phyloP scores from a whole-genome alignment of 2,329 filamentous ascomycete genomes.

The Penicillium occitanis region DNA sequence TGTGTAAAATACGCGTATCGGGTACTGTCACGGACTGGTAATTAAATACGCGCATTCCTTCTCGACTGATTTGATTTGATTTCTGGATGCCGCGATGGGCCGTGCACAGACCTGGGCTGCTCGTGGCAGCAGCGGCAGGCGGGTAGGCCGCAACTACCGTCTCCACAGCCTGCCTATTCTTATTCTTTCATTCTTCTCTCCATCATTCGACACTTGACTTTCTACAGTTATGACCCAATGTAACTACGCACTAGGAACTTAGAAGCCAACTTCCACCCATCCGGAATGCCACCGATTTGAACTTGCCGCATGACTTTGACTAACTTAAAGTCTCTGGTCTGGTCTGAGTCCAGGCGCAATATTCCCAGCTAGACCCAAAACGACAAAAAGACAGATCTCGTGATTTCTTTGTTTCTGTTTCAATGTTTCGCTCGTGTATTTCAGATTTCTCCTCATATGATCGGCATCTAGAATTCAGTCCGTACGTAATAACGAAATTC shows the following conservation, averaged over 20 bases:
- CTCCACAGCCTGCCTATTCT: background rate
- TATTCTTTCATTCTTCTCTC: background rate
- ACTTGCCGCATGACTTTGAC: slow-evolving; percentile 5
- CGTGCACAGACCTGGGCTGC: slow-evolving; percentile 6
- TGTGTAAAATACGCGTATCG: background rate
- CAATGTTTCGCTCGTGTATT: background rate
- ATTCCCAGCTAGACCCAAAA: slow-evolving; percentile 4
- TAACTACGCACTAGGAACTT: background rate
- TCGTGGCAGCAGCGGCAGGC: slow-evolving; percentile 6
- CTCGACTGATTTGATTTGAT: background rate
- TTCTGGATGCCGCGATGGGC: background rate
- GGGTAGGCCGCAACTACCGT: slow-evolving; percentile 3
- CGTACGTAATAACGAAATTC: background rate
- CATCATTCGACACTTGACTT: background rate
- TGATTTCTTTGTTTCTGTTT: background rate
- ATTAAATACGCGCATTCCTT: slow-evolving; percentile 5
- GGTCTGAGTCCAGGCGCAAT: background rate
- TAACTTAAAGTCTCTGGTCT: background rate
- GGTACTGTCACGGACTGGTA: background rate
- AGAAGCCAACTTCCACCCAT: background rate
- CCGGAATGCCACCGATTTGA: background rate
- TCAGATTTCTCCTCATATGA: background rate
- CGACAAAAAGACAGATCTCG: background rate
- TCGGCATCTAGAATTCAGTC: slow-evolving; percentile 2
- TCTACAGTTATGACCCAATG: background rate